These are phyloP conservation scores for Lasiosphaeriaceae sp. DNA, from an alignment of 495 filamentous ascomycete species.

Conservation along the genomic window DNA sequence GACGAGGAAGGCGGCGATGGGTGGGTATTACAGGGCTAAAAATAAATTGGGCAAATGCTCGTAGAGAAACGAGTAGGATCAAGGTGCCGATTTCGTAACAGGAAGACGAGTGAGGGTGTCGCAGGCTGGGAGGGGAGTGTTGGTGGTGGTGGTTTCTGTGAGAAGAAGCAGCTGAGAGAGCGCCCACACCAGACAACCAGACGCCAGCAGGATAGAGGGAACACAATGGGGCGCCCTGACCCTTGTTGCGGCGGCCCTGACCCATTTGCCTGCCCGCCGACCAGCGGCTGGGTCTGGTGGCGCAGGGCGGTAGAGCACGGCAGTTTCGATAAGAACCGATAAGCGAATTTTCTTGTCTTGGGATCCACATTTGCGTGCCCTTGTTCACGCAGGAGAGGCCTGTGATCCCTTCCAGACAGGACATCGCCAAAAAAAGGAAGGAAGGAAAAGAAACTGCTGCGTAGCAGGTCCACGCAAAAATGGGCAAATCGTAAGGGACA, in stretches of 20 bases:
- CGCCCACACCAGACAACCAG: conserved; percentile 10
- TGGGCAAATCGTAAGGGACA: conserved; percentile 25
- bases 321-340: conserved; percentile 30
- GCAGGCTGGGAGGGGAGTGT: conserved; percentile 15
- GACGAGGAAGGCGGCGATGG: conserved; percentile 5
- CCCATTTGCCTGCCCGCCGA: conserved; percentile 22
- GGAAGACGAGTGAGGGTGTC: conserved; percentile 5
- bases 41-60: not conserved
- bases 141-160: conserved; percentile 11
- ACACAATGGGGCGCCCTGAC: conserved; percentile 16
- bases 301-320: conserved; percentile 18
- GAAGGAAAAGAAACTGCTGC: not conserved
- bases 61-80: not conserved
- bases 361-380: conserved; percentile 11
- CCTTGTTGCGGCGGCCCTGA: conserved; percentile 8
- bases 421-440: not conserved
- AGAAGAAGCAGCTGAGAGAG: conserved; percentile 20
- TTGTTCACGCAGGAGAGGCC: not conserved
- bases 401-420: not conserved
- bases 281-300: conserved; percentile 7
- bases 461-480: conserved; percentile 2
- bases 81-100: not conserved
- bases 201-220: conserved; percentile 14
- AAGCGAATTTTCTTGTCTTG: conserved; percentile 30
- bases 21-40: not conserved